phyloP scores from a whole-genome alignment of 108 stramenopile genomes.

The Cyclotella baltica region DNA sequence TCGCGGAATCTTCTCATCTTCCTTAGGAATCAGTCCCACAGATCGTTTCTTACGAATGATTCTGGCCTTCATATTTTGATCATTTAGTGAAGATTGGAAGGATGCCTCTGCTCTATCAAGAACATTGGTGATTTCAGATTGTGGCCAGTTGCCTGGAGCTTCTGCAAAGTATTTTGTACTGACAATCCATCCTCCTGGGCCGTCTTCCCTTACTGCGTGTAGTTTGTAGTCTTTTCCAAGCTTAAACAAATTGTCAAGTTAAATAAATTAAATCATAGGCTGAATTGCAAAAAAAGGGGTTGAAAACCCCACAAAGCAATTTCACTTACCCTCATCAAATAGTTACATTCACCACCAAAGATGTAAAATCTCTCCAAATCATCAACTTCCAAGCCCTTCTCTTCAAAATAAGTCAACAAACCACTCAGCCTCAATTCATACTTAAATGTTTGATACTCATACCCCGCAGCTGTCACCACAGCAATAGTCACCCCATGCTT shows the following conservation, averaged over 20 bases:
- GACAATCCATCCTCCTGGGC: conserved; percentile 89
- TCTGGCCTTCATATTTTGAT: conserved; percentile 75
- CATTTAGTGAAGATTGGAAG: conserved; percentile 57
- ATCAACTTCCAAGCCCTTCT: conserved; percentile 60
- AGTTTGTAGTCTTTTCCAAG: conserved; percentile 79
- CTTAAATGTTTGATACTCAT: conserved; percentile 87
- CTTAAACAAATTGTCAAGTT: conserved; percentile 12
- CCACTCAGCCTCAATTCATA: conserved; percentile 90
- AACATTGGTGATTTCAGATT: conserved; percentile 63
- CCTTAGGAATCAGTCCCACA: conserved; percentile 84
- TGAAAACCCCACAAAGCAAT: not conserved
- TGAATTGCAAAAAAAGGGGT: not conserved
- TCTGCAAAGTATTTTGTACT: conserved; percentile 75
- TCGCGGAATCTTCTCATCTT: conserved; percentile 67
- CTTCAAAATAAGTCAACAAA: conserved; percentile 78
- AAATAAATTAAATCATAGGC: not conserved
- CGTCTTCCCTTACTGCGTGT: conserved; percentile 77
- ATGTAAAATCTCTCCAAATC: conserved; percentile 89
- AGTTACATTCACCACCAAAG: conserved; percentile 96
- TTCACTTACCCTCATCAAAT: conserved; percentile 63
- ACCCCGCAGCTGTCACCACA: conserved; percentile 95
- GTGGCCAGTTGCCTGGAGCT: conserved; percentile 85
- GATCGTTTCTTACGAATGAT: conserved; percentile 89
- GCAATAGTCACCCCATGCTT: conserved; percentile 84
- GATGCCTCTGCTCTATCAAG: conserved; percentile 79